Conservation (phyloP, 345 rosid species). For the Acer campestre region DNA sequence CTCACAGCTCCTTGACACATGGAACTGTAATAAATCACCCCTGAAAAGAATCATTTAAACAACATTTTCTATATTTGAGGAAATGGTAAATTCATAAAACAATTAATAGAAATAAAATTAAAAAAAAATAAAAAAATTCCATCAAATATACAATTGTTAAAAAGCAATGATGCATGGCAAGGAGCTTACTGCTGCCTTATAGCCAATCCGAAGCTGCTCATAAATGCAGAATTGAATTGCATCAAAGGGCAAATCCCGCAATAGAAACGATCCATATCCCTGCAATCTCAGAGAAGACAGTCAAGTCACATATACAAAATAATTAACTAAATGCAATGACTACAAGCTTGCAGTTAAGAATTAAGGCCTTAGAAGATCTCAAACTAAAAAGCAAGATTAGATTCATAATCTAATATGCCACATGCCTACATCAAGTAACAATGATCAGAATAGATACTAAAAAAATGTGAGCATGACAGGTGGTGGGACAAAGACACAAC, state of each 20-base stretch:
- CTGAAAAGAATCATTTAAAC: background rate
- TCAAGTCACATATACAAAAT: background rate
- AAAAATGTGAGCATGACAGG: conserved; percentile 11
- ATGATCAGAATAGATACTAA: background rate
- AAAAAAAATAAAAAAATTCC: background rate
- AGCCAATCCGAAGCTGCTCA: conserved; percentile 91
- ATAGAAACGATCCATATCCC: conserved; percentile 89
- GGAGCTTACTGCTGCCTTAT: conserved; percentile 72
- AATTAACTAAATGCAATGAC: conserved; percentile 11
- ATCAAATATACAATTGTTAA: conserved; percentile 6
- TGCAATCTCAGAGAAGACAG: conserved; percentile 28
- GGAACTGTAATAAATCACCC: background rate
- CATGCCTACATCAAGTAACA: background rate
- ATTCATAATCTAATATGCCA: background rate
- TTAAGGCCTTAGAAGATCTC: background rate
- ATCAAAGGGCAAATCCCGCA: conserved; percentile 96
- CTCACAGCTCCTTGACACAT: background rate
- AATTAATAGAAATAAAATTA: background rate
- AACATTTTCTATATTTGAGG: background rate
- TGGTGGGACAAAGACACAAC: conserved; percentile 1
- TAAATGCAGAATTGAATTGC: conserved; percentile 96
- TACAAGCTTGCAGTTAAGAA: background rate
- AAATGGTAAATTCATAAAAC: background rate
- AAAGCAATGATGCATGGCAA: background rate
- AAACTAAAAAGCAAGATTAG: conserved; percentile 2